These are phyloP conservation scores for Stagonosporopsis vannaccii DNA, from an alignment of 2,329 filamentous ascomycete species.

Conservation along the genomic window DNA sequence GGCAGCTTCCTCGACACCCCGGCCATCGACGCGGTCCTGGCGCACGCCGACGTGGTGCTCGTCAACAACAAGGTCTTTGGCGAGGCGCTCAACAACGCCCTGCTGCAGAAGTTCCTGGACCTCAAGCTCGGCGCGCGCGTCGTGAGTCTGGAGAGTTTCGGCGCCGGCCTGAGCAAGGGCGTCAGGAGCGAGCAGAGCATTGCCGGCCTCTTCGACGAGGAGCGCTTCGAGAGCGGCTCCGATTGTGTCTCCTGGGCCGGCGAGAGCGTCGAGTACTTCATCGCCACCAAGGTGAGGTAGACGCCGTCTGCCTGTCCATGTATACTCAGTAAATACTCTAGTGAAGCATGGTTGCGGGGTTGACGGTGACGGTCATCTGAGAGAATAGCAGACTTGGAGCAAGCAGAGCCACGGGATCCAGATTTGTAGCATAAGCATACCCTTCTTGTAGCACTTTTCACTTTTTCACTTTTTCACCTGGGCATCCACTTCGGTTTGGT, in stretches of 20 bases:
- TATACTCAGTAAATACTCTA: no score
- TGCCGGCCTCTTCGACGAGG: slow-evolving; percentile 80
- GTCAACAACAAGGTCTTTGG: slow-evolving; percentile 99
- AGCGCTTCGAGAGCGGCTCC: slow-evolving; percentile 73
- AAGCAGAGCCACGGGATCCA: no score
- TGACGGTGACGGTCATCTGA: no score
- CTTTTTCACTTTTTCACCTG: no score
- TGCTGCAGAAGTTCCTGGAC: slow-evolving; percentile 91
- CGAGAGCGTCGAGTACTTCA: slow-evolving; percentile 82
- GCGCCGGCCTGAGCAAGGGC: slow-evolving; percentile 77
- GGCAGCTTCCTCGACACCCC: slow-evolving; percentile 83
- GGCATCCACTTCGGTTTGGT: no score
- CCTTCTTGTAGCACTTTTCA: no score
- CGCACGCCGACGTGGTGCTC: slow-evolving; percentile 89
- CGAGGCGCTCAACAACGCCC: slow-evolving; percentile 80
- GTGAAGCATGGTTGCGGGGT: no score
- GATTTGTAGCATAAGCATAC: no score
- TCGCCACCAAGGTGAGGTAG: slow-evolving; percentile 66
- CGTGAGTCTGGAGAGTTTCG: slow-evolving; percentile 88
- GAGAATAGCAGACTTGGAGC: no score
- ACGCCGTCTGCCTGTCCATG: no score
- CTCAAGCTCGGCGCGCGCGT: slow-evolving; percentile 89
- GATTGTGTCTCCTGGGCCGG: slow-evolving; percentile 89
- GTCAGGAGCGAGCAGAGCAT: slow-evolving; percentile 79
- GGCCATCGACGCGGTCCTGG: slow-evolving; percentile 74